These are phyloP conservation scores for Chamaecyparis obtusa DNA, from an alignment of 75 land plant species.

Conservation along the genomic window DNA sequence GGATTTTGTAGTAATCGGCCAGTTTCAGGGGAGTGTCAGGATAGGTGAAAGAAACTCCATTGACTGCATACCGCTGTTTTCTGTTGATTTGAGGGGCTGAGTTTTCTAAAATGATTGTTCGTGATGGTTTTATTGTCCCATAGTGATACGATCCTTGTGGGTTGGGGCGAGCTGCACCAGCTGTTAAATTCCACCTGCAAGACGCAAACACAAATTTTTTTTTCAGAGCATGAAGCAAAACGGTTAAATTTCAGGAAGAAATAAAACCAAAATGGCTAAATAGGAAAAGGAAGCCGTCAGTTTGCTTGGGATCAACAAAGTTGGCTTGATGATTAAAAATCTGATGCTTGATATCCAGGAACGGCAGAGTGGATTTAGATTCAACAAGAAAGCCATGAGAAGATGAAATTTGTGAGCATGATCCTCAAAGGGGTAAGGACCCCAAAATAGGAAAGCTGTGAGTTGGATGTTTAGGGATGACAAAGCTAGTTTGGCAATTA, in stretches of 20 bases:
- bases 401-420: background rate
- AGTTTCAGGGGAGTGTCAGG: slow-evolving; percentile 73
- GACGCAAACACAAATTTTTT: background rate
- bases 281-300: background rate
- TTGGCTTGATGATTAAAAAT: background rate
- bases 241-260: background rate
- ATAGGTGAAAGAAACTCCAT: slow-evolving; percentile 57
- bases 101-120: slow-evolving; percentile 45
- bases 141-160: slow-evolving; percentile 87
- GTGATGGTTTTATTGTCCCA: slow-evolving; percentile 50
- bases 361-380: background rate
- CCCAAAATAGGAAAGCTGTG: background rate
- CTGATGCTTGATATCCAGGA: background rate
- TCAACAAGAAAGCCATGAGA: background rate
- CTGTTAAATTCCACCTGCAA: slow-evolving; percentile 75
- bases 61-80: slow-evolving; percentile 73
- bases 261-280: background rate
- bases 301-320: background rate
- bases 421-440: background rate
- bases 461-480: background rate
- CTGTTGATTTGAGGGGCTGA: slow-evolving; percentile 40
- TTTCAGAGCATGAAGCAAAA: too few species aligned
- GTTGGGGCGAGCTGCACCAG: slow-evolving; percentile 78
- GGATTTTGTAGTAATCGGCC: slow-evolving; percentile 58
- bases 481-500: background rate